Conservation (phyloP, 1,284 basidiomycete genomes). For the Ceraceosorus bombacis region DNA sequence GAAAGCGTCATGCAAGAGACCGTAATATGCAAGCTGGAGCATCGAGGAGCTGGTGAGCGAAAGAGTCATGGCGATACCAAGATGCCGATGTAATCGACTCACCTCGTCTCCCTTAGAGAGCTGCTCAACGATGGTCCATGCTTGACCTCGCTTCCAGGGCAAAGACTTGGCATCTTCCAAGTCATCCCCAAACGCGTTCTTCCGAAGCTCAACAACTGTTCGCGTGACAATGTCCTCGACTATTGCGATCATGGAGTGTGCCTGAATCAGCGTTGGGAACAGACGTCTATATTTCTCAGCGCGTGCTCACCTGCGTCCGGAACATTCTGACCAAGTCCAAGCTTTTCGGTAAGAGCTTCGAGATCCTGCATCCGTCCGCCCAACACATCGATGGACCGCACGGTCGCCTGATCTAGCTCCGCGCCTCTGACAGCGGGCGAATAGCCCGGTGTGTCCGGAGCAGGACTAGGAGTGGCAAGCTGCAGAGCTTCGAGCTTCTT, state of each 20-base stretch:
- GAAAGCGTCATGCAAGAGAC: slow-evolving; percentile 76
- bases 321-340: slow-evolving; percentile 31
- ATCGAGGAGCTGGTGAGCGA: not conserved
- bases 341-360: slow-evolving; percentile 37
- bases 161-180: slow-evolving; percentile 70
- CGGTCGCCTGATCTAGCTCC: slow-evolving; percentile 25
- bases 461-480: slow-evolving; percentile 9
- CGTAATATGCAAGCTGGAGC: slow-evolving; percentile 60
- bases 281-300: slow-evolving; percentile 37
- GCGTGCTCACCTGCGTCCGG: slow-evolving; percentile 34
- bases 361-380: slow-evolving; percentile 43
- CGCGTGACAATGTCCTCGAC: slow-evolving; percentile 55
- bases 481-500: slow-evolving; percentile 62
- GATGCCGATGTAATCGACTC: not conserved
- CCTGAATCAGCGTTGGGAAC: slow-evolving; percentile 35
- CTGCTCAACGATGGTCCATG: slow-evolving; percentile 72
- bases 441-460: not conserved
- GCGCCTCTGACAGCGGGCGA: not conserved
- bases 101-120: slow-evolving; percentile 68
- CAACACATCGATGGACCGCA: slow-evolving; percentile 37
- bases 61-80: not conserved
- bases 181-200: slow-evolving; percentile 89
- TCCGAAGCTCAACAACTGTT: slow-evolving; percentile 73
- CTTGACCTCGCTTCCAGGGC: slow-evolving; percentile 78
- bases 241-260: slow-evolving; percentile 27